These are phyloP conservation scores for Beauveria sp. DNA, from an alignment of 2,329 filamentous ascomycete genomes.

Conservation along the genomic window DNA sequence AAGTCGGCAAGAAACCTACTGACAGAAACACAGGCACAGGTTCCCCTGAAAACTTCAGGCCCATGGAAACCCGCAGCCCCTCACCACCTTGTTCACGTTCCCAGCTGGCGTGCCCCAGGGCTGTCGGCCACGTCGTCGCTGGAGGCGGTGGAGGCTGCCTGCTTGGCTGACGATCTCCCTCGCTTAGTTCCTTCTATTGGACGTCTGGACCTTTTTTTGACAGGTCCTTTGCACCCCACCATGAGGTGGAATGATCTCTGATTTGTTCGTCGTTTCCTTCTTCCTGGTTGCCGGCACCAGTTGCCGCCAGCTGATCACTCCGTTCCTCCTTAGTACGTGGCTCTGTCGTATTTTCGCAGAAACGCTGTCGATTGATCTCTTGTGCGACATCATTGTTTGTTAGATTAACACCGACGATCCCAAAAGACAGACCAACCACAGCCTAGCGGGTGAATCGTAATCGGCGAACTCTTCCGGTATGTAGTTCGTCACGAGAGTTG, in stretches of 20 bases:
- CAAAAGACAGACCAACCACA: neutral
- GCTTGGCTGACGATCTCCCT: slow-evolving; percentile 7
- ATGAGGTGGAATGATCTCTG: neutral
- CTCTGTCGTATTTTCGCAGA: neutral
- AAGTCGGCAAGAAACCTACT: neutral
- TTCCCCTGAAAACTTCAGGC: neutral
- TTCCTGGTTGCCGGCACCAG: neutral
- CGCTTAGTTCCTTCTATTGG: slow-evolving; percentile 7
- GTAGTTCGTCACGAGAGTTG: neutral
- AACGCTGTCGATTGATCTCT: neutral
- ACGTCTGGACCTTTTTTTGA: slow-evolving; percentile 4
- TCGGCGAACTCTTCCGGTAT: neutral
- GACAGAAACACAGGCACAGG: neutral
- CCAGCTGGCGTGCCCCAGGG: slow-evolving; percentile 7
- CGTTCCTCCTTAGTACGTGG: neutral
- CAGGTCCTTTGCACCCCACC: neutral
- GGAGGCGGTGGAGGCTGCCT: neutral
- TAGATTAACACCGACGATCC: neutral
- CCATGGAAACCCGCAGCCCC: slow-evolving; percentile 1
- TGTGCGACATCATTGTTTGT: neutral
- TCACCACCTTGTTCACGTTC: slow-evolving; percentile 1
- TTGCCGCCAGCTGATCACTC: neutral
- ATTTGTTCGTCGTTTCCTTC: neutral
- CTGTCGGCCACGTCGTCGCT: neutral
- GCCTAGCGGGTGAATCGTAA: too few relatives aligned